A percentile compares a stretch with the other conserved stretches of the same genome.
These are phyloP conservation scores for Striga asiatica DNA, from an alignment of 257 asterid species.

Conservation along the genomic window DNA sequence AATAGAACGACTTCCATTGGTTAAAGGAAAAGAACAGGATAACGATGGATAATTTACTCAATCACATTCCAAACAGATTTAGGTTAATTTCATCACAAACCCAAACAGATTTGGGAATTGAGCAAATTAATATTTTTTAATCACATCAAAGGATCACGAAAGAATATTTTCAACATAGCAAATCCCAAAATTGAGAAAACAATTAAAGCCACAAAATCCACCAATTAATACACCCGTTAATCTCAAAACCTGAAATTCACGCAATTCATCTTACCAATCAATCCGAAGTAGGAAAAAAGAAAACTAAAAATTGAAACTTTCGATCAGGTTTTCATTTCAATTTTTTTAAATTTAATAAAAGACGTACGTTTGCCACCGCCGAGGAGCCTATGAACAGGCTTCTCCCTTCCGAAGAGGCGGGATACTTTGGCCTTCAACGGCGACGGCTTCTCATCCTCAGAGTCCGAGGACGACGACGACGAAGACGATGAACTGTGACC, in stretches of 20 bases:
- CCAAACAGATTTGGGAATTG: too few relatives aligned
- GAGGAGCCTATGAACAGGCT: conserved; percentile 49
- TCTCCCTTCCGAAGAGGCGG: conserved; percentile 61
- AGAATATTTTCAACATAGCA: not conserved
- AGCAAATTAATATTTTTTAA: too few relatives aligned
- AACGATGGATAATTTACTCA: too few relatives aligned
- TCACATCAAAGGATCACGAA: too few relatives aligned
- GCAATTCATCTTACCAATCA: not conserved
- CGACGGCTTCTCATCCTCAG: conserved; percentile 34
- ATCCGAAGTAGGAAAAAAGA: not conserved
- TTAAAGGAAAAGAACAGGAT: too few relatives aligned
- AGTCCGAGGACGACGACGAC: conserved; percentile 33
- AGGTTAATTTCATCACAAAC: too few relatives aligned
- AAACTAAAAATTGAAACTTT: not conserved
- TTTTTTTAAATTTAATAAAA: too few relatives aligned
- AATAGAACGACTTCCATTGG: too few relatives aligned
- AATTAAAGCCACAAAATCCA: not conserved
- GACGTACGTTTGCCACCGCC: conserved; percentile 63
- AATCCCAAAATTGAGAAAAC: not conserved
- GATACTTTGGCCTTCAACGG: conserved; percentile 32
- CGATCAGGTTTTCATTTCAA: not conserved
- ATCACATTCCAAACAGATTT: too few relatives aligned
- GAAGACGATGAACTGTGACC: conserved; percentile 26
- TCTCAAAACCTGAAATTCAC: not conserved
- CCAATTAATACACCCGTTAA: not conserved